phyloP scores from a whole-genome alignment of 345 rosid genomes.

The Moringa oleifera region DNA sequence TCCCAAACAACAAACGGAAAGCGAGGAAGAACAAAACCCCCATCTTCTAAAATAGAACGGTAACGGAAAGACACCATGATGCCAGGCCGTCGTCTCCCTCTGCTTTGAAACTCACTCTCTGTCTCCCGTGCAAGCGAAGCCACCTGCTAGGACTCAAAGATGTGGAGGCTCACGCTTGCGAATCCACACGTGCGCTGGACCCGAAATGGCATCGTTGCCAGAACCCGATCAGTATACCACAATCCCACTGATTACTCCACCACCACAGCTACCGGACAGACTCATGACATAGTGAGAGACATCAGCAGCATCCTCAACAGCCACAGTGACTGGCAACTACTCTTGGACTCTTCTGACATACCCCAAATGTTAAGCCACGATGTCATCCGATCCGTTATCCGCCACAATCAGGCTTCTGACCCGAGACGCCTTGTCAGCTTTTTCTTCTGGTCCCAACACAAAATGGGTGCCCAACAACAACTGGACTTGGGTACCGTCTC shows the following conservation, averaged over 20 bases:
- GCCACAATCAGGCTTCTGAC: constrained; percentile 27
- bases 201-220: neutral
- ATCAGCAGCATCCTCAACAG: constrained; percentile 29
- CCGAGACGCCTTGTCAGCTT: constrained; percentile 42
- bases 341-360: constrained; percentile 26
- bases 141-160: neutral
- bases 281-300: constrained; percentile 1
- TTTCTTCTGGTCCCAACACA: constrained; percentile 39
- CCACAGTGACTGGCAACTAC: constrained; percentile 31
- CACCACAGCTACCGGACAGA: neutral
- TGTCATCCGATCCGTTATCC: constrained; percentile 38
- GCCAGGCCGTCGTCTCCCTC: neutral
- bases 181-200: neutral
- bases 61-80: too few species aligned
- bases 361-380: constrained; percentile 34
- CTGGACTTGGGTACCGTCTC: constrained; percentile 38
- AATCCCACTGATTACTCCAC: neutral
- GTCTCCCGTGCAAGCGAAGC: neutral
- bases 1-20: too few species aligned
- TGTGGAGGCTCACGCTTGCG: constrained; percentile 8
- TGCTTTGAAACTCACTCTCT: neutral
- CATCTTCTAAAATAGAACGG: too few species aligned
- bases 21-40: too few species aligned
- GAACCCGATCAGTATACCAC: neutral
- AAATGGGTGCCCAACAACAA: constrained; percentile 21